Base-by-base conservation (phyloP, 495 filamentous ascomycete genomes). In the Paragyromitra xinjiangensis region DNA sequence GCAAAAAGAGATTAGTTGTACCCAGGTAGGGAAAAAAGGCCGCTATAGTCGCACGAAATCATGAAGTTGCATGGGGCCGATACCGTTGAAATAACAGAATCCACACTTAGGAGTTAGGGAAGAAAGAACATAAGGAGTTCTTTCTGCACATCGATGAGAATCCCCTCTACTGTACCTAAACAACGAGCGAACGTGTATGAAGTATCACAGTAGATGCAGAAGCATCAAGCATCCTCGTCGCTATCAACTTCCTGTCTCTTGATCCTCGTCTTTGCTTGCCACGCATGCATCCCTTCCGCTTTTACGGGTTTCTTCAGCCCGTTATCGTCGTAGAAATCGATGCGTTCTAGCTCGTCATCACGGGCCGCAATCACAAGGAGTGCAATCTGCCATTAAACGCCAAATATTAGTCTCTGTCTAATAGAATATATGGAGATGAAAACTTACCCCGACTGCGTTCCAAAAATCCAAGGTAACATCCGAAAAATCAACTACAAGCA, bases 381-480 rank as follows among this genome's bases (percentile, higher is more conserved):
- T 45, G 81, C 78, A 64, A 78, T 44, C 77, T 78, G 22, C 12
- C 12, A 39, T 39, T 29, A 7, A 12, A 11, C 8, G 4, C 55
- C 12, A 19, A 9, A 50, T 2, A 11, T 71, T 37, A 78, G 61
- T 6, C 29, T 34, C 55, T 29, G 19, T 44, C 22, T 59, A 34
- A 37, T 1, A 45, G 19, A 9, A 45, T 4, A 39, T 19, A 37
- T 16, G 50, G 67, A 73, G 3, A 39, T 37, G 22, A 19, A 19
- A 12, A 51, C 75, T 29, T 34, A 84, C 77, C 11, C 83, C 83
- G 22, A 85, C 56, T 4, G 83, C 83, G 71, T 85, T 84, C 84
- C 84, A 85, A 40, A 85, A 84, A 75, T 83, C 84, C 65, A 83
- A 75, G 3, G 77, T 69, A 16, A 74, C 65, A 6, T 84, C 83